Percentiles rank a stretch among this genome's conserved stretches.
Evolutionary conservation across 495 filamentous ascomycete genomes (phyloP).

Genomic region (Pseudotulostoma volvatum): DNA sequence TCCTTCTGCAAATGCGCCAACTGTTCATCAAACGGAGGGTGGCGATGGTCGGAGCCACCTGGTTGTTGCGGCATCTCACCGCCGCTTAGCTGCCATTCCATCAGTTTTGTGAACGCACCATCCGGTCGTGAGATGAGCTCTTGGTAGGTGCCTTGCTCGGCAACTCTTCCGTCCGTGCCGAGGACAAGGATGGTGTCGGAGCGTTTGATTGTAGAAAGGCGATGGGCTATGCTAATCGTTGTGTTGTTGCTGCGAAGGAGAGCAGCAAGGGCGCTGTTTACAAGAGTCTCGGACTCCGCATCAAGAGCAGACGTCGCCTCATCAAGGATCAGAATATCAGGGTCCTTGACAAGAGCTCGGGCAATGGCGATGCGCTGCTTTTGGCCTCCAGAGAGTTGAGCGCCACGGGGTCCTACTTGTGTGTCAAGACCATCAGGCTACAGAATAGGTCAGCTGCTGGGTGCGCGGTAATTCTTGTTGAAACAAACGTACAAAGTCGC

Average conservation of each 20-base stretch:
- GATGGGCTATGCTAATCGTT: conserved; percentile 92
- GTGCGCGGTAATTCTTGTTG: no score
- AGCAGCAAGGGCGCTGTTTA: conserved; percentile 71
- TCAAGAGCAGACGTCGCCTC: conserved; percentile 89
- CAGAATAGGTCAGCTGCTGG: conserved; percentile 5
- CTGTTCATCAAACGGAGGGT: conserved; percentile 16
- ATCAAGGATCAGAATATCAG: conserved; percentile 90
- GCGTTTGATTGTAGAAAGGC: conserved; percentile 88
- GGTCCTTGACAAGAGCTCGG: conserved; percentile 82
- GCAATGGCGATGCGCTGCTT: conserved; percentile 98
- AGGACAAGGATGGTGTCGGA: conserved; percentile 87
- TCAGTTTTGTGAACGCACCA: conserved; percentile 81
- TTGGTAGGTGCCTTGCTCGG: conserved; percentile 72
- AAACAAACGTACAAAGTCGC: conserved; percentile 54
- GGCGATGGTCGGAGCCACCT: conserved; percentile 7
- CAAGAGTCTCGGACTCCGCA: conserved; percentile 92
- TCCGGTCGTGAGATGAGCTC: conserved; percentile 52
- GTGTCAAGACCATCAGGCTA: conserved; percentile 87
- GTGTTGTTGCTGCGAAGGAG: conserved; percentile 77
- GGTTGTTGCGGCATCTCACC: conserved; percentile 37
- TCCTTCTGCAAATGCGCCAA: conserved; percentile 21
- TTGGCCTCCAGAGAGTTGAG: conserved; percentile 88
- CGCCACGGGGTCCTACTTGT: conserved; percentile 77
- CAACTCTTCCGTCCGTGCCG: conserved; percentile 65
- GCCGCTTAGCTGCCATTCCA: conserved; percentile 98